These are phyloP conservation scores for Claviceps spartinae DNA, from an alignment of 2,329 filamentous ascomycete genomes.

Conservation along the genomic window DNA sequence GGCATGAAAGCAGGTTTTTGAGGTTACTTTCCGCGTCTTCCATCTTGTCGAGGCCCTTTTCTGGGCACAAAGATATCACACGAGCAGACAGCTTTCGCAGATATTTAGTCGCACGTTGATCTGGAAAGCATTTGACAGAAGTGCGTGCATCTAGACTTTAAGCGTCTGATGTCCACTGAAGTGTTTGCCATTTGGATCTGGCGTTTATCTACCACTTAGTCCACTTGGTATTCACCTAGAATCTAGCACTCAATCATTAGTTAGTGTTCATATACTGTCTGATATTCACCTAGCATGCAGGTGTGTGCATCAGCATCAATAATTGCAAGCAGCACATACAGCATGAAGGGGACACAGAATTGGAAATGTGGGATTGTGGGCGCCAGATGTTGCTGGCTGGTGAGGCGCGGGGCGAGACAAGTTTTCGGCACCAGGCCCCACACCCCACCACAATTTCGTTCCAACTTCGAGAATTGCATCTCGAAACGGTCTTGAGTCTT, in stretches of 20 bases:
- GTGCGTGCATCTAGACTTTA: not conserved
- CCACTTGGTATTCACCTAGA: too few species aligned
- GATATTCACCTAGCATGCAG: not conserved
- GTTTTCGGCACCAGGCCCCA: constrained; percentile 18
- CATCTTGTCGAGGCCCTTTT: not conserved
- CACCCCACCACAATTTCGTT: constrained; percentile 31
- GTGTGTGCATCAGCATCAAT: not conserved
- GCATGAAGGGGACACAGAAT: not conserved
- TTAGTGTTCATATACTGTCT: too few species aligned
- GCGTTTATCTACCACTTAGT: too few species aligned
- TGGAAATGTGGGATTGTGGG: constrained; percentile 4
- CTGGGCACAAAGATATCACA: not conserved
- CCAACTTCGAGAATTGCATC: constrained; percentile 12
- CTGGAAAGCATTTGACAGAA: not conserved
- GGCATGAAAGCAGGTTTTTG: not conserved
- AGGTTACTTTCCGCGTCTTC: not conserved
- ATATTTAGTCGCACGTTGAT: not conserved
- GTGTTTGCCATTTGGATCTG: too few species aligned
- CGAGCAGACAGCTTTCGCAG: not conserved
- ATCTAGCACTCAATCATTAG: too few species aligned
- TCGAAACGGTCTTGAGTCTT: constrained; percentile 8
- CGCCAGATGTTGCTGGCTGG: constrained; percentile 1
- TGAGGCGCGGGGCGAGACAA: constrained; percentile 15
- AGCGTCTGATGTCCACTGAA: not conserved
- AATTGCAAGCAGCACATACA: not conserved